Evolutionary conservation across 768 basidiomycete genomes (phyloP), one percentile per base, ranked within the genome.

Genomic region (Suillus cothurnatus): DNA sequence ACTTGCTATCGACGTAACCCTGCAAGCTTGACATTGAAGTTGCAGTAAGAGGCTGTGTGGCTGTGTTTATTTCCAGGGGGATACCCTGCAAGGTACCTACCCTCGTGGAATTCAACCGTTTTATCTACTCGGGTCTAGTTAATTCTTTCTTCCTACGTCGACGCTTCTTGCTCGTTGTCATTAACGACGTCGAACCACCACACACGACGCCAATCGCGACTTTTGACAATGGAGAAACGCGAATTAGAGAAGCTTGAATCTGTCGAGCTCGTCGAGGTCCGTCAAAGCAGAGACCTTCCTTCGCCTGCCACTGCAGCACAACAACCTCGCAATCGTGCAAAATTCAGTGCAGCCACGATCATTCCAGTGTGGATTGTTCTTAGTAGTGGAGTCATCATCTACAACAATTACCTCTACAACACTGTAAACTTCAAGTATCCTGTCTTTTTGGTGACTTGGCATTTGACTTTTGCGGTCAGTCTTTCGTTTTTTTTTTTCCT

Each of bases 301-400:
- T 52, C 26, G 12, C 50, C n/a, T 31, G 64, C 1, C 71, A 82
- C 0, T 80, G 90, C n/a, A 84, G 90, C n/a, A 84, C 81, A 53
- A 81, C 85, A 0, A 75, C 84, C 26, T 69, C 82, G 4, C 66
- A 78, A 11, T 77, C 82, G 26, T 62, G 69, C 81, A n/a, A 86
- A 84, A 72, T 76, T 92, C 34, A 85, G 91, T 15, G 84, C 91
- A 1, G 73, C 87, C 0, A 79, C 84, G 63, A 92, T 95, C 72
- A 93, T 97, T 64, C 95, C 94, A 32, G 81, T 97, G 63, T 99
- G 97, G 97, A 98, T 97, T 72, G 79, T 87, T 23, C 89, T 97
- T 70, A 92, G 89, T 68, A 94, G 94, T 31, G 75, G 87, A 9
- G 96, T 98, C 74, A 98, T 98, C 79, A 88, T 97, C 65, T 97